Percentiles rank a stretch among this genome's conserved stretches.
These are phyloP conservation scores for Candida tallmaniae DNA, from an alignment of 805 yeast species.

Conservation along the genomic window DNA sequence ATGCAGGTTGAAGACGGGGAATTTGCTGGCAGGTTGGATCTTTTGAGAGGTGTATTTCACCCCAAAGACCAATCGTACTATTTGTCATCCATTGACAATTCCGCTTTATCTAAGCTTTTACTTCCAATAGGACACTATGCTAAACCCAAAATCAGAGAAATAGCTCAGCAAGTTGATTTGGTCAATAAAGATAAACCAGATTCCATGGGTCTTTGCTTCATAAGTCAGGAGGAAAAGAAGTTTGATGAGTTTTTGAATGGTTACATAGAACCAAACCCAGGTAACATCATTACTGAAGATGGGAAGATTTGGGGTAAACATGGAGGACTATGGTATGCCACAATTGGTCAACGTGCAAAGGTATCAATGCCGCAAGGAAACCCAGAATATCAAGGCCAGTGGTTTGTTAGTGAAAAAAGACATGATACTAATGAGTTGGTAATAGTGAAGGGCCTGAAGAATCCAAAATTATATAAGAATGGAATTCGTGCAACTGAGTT, in stretches of 20 bases:
- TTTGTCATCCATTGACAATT: slow-evolving; percentile 58
- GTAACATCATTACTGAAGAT: slow-evolving; percentile 71
- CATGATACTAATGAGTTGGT: slow-evolving; percentile 63
- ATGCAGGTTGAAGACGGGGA: slow-evolving; percentile 25
- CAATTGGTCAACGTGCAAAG: slow-evolving; percentile 84
- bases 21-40: slow-evolving; percentile 28
- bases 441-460: slow-evolving; percentile 68
- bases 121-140: slow-evolving; percentile 79
- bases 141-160: slow-evolving; percentile 67
- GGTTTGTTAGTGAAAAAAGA: slow-evolving; percentile 82
- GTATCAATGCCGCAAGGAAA: slow-evolving; percentile 87
- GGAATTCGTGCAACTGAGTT: slow-evolving; percentile 35
- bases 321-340: slow-evolving; percentile 89
- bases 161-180: slow-evolving; percentile 54
- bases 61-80: slow-evolving; percentile 90
- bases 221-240: slow-evolving; percentile 54
- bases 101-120: slow-evolving; percentile 45
- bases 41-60: slow-evolving; percentile 54
- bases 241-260: slow-evolving; percentile 72
- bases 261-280: slow-evolving; percentile 68
- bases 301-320: slow-evolving; percentile 80
- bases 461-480: slow-evolving; percentile 48
- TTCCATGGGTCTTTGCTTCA: slow-evolving; percentile 94
- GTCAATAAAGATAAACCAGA: slow-evolving; percentile 79
- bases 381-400: slow-evolving; percentile 66